These are phyloP conservation scores for Yarrowia osloensis DNA, from an alignment of 805 yeast genomes.

Conservation along the genomic window DNA sequence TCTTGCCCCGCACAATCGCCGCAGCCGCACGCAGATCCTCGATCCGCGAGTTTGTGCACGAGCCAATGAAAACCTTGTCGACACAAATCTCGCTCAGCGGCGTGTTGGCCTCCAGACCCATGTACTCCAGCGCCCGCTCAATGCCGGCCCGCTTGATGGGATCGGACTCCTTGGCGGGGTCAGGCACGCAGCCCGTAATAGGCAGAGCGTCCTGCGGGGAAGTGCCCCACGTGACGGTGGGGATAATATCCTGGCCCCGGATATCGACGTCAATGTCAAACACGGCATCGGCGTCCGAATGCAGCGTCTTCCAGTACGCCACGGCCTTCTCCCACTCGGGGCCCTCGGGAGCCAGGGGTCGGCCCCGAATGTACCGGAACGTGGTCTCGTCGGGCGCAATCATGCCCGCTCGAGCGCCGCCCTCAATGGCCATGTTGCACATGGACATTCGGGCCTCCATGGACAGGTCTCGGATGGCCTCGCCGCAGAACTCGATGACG, in stretches of 20 bases:
- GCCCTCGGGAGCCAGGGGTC: slow-evolving; percentile 94
- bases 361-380: slow-evolving; percentile 83
- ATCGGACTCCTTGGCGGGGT: slow-evolving; percentile 65
- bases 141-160: slow-evolving; percentile 79
- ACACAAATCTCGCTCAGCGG: slow-evolving; percentile 72
- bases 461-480: slow-evolving; percentile 82
- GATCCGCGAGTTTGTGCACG: slow-evolving; percentile 96
- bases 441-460: slow-evolving; percentile 99
- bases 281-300: slow-evolving; percentile 84
- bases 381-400: slow-evolving; percentile 92
- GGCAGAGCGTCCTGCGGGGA: slow-evolving; percentile 99
- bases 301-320: slow-evolving; percentile 83
- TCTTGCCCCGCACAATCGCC: slow-evolving; percentile 82
- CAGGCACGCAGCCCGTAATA: slow-evolving; percentile 86
- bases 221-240: slow-evolving; percentile 99
- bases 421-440: slow-evolving; percentile 99
- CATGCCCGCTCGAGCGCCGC: slow-evolving; percentile 99
- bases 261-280: slow-evolving; percentile 84
- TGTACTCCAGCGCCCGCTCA: slow-evolving; percentile 88
- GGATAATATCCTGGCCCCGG: slow-evolving; percentile 81
- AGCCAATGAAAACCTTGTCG: slow-evolving; percentile 96
- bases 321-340: slow-evolving; percentile 95
- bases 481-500: slow-evolving; percentile 96
- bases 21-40: slow-evolving; percentile 98
- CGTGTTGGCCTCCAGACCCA: slow-evolving; percentile 84